Percentiles rank a stretch among this genome's conserved stretches.
These are phyloP conservation scores for Pestalotiopsis fici DNA, from an alignment of 2,329 filamentous ascomycete species.

Conservation along the genomic window DNA sequence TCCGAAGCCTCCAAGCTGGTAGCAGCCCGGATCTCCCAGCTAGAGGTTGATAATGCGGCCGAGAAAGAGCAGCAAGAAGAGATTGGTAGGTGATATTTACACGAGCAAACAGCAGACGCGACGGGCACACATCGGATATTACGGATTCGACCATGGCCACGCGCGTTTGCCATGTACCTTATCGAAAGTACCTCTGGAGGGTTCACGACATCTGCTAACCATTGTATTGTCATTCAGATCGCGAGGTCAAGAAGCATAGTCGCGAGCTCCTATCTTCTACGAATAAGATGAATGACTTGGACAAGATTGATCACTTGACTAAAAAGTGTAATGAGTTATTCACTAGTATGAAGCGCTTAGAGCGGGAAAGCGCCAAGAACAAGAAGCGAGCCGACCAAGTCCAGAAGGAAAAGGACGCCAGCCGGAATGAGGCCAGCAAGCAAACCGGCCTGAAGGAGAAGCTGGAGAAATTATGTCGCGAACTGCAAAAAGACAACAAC, in stretches of 20 bases:
- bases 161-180: neutral
- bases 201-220: neutral
- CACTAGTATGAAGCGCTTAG: conserved; percentile 91
- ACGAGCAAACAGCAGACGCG: neutral
- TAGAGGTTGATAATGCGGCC: conserved; percentile 89
- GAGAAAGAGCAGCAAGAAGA: conserved; percentile 96
- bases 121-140: neutral
- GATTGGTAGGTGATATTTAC: conserved; percentile 68
- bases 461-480: conserved; percentile 91
- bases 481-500: conserved; percentile 96
- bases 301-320: conserved; percentile 87
- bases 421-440: conserved; percentile 85
- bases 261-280: conserved; percentile 86
- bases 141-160: neutral
- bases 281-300: conserved; percentile 88
- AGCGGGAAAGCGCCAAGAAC: conserved; percentile 91
- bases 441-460: conserved; percentile 92
- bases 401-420: conserved; percentile 95
- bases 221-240: conserved; percentile 36
- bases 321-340: conserved; percentile 90
- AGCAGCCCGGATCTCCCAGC: conserved; percentile 89
- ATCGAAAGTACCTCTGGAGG: neutral
- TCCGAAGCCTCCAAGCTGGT: conserved; percentile 90
- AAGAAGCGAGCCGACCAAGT: conserved; percentile 93
- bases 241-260: conserved; percentile 68